phyloP scores from a whole-genome alignment of 2,329 filamentous ascomycete genomes.

The Colletotrichum simmondsii region DNA sequence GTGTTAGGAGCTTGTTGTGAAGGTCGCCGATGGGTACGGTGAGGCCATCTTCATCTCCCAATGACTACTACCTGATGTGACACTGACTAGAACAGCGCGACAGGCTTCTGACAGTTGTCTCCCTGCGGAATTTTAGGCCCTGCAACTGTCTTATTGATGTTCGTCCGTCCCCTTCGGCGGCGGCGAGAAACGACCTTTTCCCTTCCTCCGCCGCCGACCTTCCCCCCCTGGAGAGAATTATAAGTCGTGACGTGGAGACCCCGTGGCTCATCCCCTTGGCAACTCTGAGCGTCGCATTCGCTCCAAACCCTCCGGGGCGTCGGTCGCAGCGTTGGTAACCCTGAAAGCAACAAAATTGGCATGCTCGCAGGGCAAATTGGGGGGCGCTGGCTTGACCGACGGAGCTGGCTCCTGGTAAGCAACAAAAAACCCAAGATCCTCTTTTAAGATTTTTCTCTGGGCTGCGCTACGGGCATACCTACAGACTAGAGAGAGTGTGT shows the following conservation, averaged over 20 bases:
- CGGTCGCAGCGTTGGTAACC: not conserved
- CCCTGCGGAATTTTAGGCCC: not conserved
- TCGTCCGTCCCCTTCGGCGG: not conserved
- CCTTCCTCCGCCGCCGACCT: not conserved
- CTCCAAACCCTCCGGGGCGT: constrained; percentile 7
- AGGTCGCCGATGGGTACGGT: constrained; percentile 14
- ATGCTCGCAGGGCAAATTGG: not conserved
- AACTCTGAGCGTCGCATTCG: constrained; percentile 30
- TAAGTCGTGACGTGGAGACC: constrained; percentile 5
- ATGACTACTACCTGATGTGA: not conserved
- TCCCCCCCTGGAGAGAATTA: not conserved
- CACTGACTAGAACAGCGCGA: not conserved
- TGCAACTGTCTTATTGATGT: not conserved
- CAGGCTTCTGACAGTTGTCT: not conserved
- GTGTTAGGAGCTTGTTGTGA: not conserved
- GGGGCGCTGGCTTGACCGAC: not conserved
- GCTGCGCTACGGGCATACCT: not conserved
- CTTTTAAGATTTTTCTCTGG: not conserved
- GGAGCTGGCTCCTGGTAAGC: constrained; percentile 11
- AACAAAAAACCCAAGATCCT: not conserved
- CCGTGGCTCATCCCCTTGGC: constrained; percentile 25
- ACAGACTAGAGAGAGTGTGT: not conserved
- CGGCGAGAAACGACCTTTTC: not conserved
- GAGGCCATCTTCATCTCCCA: constrained; percentile 7
- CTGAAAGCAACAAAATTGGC: not conserved